phyloP scores from a whole-genome alignment of 2,329 filamentous ascomycete species.

The Cladophialophora chaetospira region DNA sequence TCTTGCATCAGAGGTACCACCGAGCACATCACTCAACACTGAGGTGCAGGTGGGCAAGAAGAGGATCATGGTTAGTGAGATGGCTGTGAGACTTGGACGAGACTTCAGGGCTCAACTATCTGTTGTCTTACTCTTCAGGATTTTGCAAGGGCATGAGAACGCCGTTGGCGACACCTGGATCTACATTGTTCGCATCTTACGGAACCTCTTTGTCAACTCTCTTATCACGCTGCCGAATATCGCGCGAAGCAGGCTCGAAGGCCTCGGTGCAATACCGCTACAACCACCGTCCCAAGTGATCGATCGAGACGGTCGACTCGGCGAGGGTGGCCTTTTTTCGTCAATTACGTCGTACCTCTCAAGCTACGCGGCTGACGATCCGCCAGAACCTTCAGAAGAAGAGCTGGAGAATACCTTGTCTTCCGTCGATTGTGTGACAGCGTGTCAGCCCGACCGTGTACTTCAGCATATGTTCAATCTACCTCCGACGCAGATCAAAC shows the following conservation, averaged over 20 bases:
- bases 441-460: constrained; percentile 80
- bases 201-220: constrained; percentile 95
- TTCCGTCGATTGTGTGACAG: constrained; percentile 90
- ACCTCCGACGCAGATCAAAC: constrained; percentile 59
- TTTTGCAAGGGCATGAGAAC: constrained; percentile 81
- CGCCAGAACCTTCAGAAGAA: constrained; percentile 94
- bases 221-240: constrained; percentile 72
- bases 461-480: constrained; percentile 78
- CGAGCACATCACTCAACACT: constrained; percentile 87
- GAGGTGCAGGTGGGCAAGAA: constrained; percentile 85
- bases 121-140: constrained; percentile 90
- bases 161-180: constrained; percentile 63
- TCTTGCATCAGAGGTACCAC: constrained; percentile 71
- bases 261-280: constrained; percentile 79
- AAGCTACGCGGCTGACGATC: constrained; percentile 98
- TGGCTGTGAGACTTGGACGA: constrained; percentile 91
- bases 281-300: constrained; percentile 91
- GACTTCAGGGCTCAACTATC: constrained; percentile 93
- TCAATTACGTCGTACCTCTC: constrained; percentile 95
- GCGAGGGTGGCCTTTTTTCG: constrained; percentile 85
- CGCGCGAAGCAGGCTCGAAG: constrained; percentile 35
- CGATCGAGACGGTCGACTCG: constrained; percentile 75
- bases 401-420: constrained; percentile 94
- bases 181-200: constrained; percentile 84
- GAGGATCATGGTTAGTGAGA: constrained; percentile 97